A percentile compares a stretch with the other conserved stretches of the same genome.
Conservation (phyloP, 805 yeast species). For the Saccharomycopsis fodiens region DNA sequence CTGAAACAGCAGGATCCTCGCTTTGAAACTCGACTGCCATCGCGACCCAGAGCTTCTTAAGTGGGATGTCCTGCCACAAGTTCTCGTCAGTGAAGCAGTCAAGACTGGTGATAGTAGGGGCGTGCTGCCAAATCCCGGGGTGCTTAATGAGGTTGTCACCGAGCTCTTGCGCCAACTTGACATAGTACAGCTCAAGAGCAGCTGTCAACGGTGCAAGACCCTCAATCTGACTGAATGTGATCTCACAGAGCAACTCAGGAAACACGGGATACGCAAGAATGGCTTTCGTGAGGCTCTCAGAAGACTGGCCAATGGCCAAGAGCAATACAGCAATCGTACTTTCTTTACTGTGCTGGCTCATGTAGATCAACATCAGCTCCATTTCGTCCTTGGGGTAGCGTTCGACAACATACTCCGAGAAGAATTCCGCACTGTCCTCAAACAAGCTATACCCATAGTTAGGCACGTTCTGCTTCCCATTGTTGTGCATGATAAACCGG, state of each 20-base stretch:
- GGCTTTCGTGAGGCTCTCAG: background rate
- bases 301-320: background rate
- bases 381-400: conserved; percentile 26
- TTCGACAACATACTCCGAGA: conserved; percentile 30
- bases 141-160: conserved; percentile 15
- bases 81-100: conserved; percentile 16
- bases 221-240: conserved; percentile 4
- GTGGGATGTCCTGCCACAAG: conserved; percentile 21
- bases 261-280: conserved; percentile 8
- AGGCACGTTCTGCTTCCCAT: conserved; percentile 18
- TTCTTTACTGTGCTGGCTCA: background rate
- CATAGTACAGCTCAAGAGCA: conserved; percentile 5
- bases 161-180: conserved; percentile 11
- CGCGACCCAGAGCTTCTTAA: conserved; percentile 22
- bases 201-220: background rate
- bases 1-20: conserved; percentile 22
- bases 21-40: conserved; percentile 20
- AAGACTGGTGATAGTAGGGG: background rate
- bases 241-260: conserved; percentile 10
- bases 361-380: conserved; percentile 3
- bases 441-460: conserved; percentile 29
- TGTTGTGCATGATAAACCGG: conserved; percentile 30
- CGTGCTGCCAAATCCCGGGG: conserved; percentile 14
- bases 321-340: background rate
- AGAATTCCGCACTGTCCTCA: conserved; percentile 31